A percentile compares a stretch with the other conserved stretches of the same genome.
Conservation (phyloP, 1,284 basidiomycete genomes). For the Irpex sp. region DNA sequence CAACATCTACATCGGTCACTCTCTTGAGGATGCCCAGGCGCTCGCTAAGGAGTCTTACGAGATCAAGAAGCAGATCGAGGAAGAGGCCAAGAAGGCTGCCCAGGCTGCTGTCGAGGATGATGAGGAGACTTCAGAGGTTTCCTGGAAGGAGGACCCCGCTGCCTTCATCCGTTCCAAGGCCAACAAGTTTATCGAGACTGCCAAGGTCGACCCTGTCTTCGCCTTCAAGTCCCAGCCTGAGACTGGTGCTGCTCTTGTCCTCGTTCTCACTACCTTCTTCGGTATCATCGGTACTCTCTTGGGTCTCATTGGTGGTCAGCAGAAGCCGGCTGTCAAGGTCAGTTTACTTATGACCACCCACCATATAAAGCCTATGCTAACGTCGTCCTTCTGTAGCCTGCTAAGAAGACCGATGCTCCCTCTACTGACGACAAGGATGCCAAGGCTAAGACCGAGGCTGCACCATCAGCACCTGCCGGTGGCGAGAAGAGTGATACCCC, state of each 20-base stretch:
- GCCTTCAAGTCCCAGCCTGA: conserved; percentile 84
- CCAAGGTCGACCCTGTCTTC: conserved; percentile 65
- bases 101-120: conserved; percentile 37
- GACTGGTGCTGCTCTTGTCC: conserved; percentile 75
- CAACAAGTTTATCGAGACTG: conserved; percentile 70
- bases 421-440: conserved; percentile 54
- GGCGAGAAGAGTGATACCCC: conserved; percentile 59
- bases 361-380: background rate
- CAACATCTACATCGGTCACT: conserved; percentile 93
- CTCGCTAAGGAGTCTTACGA: conserved; percentile 84
- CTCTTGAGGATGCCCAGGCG: conserved; percentile 74
- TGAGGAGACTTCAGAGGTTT: conserved; percentile 42
- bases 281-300: conserved; percentile 80
- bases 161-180: conserved; percentile 78
- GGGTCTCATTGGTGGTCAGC: conserved; percentile 70
- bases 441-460: conserved; percentile 49
- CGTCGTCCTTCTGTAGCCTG: conserved; percentile 37
- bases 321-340: conserved; percentile 67
- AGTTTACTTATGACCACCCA: conserved; percentile 9
- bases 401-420: conserved; percentile 72
- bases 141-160: conserved; percentile 72
- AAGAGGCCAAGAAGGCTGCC: conserved; percentile 44
- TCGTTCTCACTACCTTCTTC: conserved; percentile 73
- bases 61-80: conserved; percentile 76
- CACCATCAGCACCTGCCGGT: conserved; percentile 66